Evolutionary conservation across 2,329 filamentous ascomycete genomes (phyloP).

Genomic region (Curvularia eragrostidis): DNA sequence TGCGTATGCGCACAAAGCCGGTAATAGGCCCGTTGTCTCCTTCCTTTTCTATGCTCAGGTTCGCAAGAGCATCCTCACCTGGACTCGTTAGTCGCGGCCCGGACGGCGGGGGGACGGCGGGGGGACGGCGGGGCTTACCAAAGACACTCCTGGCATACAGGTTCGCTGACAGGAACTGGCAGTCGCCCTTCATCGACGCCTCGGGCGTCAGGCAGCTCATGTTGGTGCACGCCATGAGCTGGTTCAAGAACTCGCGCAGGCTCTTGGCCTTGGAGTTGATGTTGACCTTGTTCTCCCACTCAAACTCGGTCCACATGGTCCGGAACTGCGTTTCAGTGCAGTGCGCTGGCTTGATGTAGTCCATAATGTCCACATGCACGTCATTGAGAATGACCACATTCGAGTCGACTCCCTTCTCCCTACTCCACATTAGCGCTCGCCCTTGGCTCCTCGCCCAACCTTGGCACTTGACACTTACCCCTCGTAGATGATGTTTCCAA

Average conservation of each 20-base stretch:
- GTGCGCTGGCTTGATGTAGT: conserved; percentile 96
- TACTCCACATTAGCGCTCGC: conserved; percentile 68
- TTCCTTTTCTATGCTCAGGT: conserved; percentile 97
- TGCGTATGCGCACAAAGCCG: conserved; percentile 96
- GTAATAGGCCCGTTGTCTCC: conserved; percentile 94
- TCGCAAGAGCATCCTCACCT: conserved; percentile 98
- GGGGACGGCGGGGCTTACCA: conserved; percentile 69
- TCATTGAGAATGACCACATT: conserved; percentile 98
- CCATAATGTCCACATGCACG: conserved; percentile 98
- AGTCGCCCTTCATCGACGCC: conserved; percentile 94
- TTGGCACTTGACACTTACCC: conserved; percentile 54
- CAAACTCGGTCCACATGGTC: conserved; percentile 99
- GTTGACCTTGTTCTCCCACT: conserved; percentile 99
- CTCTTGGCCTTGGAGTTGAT: conserved; percentile 97
- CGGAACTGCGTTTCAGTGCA: conserved; percentile 98
- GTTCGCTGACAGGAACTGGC: conserved; percentile 96
- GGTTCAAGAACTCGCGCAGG: conserved; percentile 87
- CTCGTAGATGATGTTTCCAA: conserved; percentile 98
- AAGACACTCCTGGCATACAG: conserved; percentile 96
- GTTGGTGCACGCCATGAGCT: conserved; percentile 97
- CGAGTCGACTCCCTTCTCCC: conserved; percentile 67
- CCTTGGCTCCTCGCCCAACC: background rate
- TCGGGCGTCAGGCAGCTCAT: conserved; percentile 98
- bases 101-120: conserved; percentile 6
- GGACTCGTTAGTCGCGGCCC: conserved; percentile 21